Evolutionary conservation across 1,284 basidiomycete species (phyloP).

Genomic region (Pascua guehoae): DNA sequence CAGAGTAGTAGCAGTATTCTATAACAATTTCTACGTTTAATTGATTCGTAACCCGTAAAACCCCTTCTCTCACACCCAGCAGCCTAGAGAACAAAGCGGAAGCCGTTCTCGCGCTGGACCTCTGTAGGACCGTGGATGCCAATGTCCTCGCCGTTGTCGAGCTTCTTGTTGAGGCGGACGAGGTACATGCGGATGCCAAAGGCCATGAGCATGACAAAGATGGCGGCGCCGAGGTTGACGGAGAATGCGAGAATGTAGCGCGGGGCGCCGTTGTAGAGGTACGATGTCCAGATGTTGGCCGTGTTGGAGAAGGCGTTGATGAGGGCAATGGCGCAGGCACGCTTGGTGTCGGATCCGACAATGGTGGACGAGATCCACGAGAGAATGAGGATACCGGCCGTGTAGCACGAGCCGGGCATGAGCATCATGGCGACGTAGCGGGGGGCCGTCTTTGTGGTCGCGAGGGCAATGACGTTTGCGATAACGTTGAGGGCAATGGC

Average conservation of each 20-base stretch:
- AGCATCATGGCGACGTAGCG: slow-evolving; percentile 42
- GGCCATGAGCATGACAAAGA: slow-evolving; percentile 30
- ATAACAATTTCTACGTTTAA: too few species aligned
- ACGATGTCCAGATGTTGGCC: slow-evolving; percentile 29
- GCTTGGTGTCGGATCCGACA: slow-evolving; percentile 32
- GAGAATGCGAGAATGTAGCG: slow-evolving; percentile 43
- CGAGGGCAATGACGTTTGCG: slow-evolving; percentile 69
- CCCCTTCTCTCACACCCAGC: background rate
- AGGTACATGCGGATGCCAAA: slow-evolving; percentile 38
- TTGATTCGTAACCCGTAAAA: background rate
- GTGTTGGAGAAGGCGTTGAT: slow-evolving; percentile 30
- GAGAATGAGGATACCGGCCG: slow-evolving; percentile 27
- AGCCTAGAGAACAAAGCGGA: slow-evolving; percentile 47
- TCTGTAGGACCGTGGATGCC: slow-evolving; percentile 35
- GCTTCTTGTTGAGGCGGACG: slow-evolving; percentile 34
- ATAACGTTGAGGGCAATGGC: slow-evolving; percentile 55
- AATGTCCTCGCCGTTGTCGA: slow-evolving; percentile 40
- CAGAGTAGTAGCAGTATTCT: too few species aligned
- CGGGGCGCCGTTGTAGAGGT: slow-evolving; percentile 30
- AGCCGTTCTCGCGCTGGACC: slow-evolving; percentile 39
- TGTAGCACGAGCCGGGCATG: slow-evolving; percentile 28
- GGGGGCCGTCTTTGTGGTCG: slow-evolving; percentile 38
- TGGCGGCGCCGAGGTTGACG: slow-evolving; percentile 41
- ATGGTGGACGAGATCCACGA: slow-evolving; percentile 30
- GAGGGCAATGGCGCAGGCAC: slow-evolving; percentile 28